Percentiles rank a stretch among this genome's conserved stretches.
phyloP scores from a whole-genome alignment of 352 stramenopile species.

The Pythium dissimile region DNA sequence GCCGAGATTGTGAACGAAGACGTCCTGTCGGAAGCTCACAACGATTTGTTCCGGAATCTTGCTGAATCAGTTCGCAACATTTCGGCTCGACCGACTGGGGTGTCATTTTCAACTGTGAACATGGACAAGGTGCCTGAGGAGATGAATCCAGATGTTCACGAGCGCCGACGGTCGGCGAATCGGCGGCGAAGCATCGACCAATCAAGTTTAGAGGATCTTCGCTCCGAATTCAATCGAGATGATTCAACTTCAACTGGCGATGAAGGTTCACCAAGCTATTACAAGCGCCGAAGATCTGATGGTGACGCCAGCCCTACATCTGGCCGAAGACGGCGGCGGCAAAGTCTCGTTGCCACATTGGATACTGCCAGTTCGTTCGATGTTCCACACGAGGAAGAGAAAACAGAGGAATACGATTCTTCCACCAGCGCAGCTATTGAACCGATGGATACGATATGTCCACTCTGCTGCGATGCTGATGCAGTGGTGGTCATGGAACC shows the following conservation, averaged over 20 bases:
- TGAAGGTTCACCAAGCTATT: neutral
- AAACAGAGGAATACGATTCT: neutral
- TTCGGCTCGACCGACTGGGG: neutral
- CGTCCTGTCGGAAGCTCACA: neutral
- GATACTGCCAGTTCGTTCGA: neutral
- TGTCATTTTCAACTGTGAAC: neutral
- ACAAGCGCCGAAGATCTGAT: constrained; percentile 6
- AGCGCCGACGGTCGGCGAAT: neutral
- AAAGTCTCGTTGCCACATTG: constrained; percentile 19
- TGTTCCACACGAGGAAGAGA: constrained; percentile 1
- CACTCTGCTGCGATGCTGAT: constrained; percentile 40
- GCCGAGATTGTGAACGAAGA: neutral
- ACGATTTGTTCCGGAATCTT: neutral
- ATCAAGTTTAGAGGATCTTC: constrained; percentile 10
- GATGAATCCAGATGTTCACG: too few relatives aligned
- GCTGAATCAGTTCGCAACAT: neutral
- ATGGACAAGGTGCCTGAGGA: neutral
- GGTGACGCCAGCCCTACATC: neutral
- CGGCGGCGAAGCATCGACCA: constrained; percentile 14
- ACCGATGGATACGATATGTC: constrained; percentile 25
- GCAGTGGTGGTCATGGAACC: constrained; percentile 53
- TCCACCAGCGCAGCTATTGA: neutral
- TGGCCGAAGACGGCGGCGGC: constrained; percentile 7
- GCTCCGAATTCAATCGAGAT: neutral
- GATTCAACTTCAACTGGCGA: neutral